Evolutionary conservation across 305 asterid species (phyloP), one percentile per base, ranked within the genome.

Genomic region (Galium porrigens): DNA sequence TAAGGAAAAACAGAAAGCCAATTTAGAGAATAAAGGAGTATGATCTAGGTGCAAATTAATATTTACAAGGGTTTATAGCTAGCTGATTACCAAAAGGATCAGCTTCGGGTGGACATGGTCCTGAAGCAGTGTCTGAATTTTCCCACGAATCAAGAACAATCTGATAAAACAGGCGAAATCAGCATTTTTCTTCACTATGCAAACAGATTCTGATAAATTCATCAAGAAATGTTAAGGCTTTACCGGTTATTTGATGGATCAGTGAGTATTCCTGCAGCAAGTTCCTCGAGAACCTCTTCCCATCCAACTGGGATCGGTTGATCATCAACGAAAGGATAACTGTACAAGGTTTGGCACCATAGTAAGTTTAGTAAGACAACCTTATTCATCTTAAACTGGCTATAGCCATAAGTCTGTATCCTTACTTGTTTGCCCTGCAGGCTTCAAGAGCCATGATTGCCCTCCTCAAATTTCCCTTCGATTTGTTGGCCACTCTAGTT

Each of bases 391-490:
- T 58, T 15, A 15, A 12, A 63, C 29, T 54, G 32, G 18, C 58
- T 64, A 25, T 4, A 30, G 37, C 42, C 5, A 49, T 4, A n/a
- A 14, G 42, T 7, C 42, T 36, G 56, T 17, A n/a, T 18, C 52
- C 75, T 77, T 79, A 89, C 95, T 84, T 86, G 84, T 86, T 94
- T 18, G 86, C 85, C 78, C 83, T 89, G 85, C 96, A 89, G 72
- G 96, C 94, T 81, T 89, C 95, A 64, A 89, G 95, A 59, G 94
- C 89, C 95, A 87, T 85, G 56, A 89, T 83, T 69, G 96, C 95
- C 74, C 84, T 82, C 74, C 95, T 81, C 58, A 86, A 68, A 67
- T 85, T 86, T 64, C 83, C 94, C 77, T 81, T 86, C 25, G 95
- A 83, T 78, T 82, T 86, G 73, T 77, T 77, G 15, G 96, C 94